Evolutionary conservation across 2,329 filamentous ascomycete genomes (phyloP).

Genomic region (Alternaria novae-zelandiae): DNA sequence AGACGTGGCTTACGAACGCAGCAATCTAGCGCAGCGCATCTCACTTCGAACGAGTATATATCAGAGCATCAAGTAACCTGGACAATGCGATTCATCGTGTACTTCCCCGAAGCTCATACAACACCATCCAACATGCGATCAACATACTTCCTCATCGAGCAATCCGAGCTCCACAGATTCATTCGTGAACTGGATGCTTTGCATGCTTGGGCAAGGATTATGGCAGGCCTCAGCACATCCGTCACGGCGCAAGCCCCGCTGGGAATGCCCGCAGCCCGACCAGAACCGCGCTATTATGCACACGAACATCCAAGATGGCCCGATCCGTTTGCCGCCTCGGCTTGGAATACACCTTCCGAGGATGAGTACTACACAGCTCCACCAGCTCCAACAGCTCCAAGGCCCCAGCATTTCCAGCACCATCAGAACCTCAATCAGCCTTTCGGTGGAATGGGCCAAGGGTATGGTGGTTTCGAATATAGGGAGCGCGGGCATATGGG

Average conservation of each 20-base stretch:
- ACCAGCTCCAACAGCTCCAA: too few species aligned
- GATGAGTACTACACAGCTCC: neutral
- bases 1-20: neutral
- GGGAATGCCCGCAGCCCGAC: neutral
- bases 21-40: neutral
- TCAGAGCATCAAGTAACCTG: too few species aligned
- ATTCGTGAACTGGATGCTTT: neutral
- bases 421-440: neutral
- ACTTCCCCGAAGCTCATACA: neutral
- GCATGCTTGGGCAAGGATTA: neutral
- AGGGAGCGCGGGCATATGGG: neutral
- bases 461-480: neutral
- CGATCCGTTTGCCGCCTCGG: neutral
- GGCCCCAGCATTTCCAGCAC: too few species aligned
- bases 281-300: neutral
- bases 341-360: neutral
- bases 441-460: neutral
- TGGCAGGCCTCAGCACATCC: neutral
- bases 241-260: neutral
- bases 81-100: too few species aligned
- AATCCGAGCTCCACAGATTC: neutral
- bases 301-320: neutral
- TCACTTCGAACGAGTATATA: neutral
- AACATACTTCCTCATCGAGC: neutral
- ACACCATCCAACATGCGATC: neutral